Percentiles rank a stretch among this genome's conserved stretches.
Evolutionary conservation across 129 eudicot species (phyloP).

Genomic region (Cynara cardunculus): DNA sequence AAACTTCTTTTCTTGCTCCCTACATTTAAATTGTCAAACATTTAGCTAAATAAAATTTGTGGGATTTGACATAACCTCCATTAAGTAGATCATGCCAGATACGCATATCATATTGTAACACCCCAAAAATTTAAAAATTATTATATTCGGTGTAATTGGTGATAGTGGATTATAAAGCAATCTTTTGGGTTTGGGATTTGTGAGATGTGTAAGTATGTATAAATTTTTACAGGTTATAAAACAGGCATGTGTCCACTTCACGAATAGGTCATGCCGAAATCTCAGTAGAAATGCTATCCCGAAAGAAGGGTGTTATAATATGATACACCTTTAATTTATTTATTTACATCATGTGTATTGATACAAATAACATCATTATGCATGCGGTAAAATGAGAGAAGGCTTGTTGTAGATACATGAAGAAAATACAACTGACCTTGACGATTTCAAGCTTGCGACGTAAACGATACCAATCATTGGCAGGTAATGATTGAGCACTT

Average conservation of each 20-base stretch:
- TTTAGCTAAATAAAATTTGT: not conserved
- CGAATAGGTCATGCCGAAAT: no score
- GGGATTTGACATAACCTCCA: not conserved
- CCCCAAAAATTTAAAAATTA: no score
- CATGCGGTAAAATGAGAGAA: not conserved
- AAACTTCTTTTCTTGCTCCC: not conserved
- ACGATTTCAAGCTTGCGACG: conserved; percentile 89
- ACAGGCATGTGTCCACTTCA: no score
- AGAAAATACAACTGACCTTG: conserved; percentile 41
- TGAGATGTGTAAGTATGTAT: no score
- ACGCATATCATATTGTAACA: conserved; percentile 8
- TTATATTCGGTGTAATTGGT: no score
- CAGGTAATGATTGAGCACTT: conserved; percentile 67
- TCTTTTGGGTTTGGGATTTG: no score
- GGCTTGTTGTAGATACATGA: not conserved
- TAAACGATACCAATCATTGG: conserved; percentile 91
- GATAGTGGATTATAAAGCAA: no score
- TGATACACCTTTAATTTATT: not conserved
- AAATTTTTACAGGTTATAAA: no score
- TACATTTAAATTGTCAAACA: not conserved
- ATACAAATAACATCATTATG: not conserved
- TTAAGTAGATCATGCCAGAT: conserved; percentile 4
- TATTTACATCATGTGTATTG: not conserved
- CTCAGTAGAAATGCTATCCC: no score
- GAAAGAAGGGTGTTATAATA: no score